Conservation (phyloP, 495 filamentous ascomycete genomes). For the Bacidia rubella region DNA sequence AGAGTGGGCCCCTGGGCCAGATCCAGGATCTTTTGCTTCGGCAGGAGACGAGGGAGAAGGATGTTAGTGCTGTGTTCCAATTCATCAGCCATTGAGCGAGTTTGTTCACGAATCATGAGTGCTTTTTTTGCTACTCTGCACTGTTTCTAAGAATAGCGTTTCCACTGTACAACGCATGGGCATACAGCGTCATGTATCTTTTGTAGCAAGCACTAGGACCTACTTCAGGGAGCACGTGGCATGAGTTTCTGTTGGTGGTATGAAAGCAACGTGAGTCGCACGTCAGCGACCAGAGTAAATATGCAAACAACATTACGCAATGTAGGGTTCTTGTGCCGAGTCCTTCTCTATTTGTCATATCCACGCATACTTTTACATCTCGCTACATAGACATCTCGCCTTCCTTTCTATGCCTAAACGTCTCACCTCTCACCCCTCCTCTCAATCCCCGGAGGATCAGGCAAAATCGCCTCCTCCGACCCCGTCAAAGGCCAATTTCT, state of each 20-base stretch:
- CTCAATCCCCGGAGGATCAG: not conserved
- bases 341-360: too few relatives aligned
- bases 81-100: conserved; percentile 80
- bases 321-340: too few relatives aligned
- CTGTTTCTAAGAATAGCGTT: too few relatives aligned
- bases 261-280: too few relatives aligned
- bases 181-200: too few relatives aligned
- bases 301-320: too few relatives aligned
- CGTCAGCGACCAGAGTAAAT: too few relatives aligned
- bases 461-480: not conserved
- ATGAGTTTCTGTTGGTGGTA: too few relatives aligned
- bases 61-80: conserved; percentile 92
- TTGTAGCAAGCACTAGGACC: too few relatives aligned
- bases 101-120: too few relatives aligned
- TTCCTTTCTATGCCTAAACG: not conserved
- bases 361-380: too few relatives aligned
- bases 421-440: not conserved
- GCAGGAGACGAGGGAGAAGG: conserved; percentile 66
- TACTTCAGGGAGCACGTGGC: too few relatives aligned
- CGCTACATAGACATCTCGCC: not conserved
- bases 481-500: not conserved
- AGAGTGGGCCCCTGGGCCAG: conserved; percentile 49
- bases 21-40: conserved; percentile 88
- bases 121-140: conserved; percentile 3
- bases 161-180: not conserved